phyloP scores from a whole-genome alignment of 2,329 filamentous ascomycete genomes.

The Pleoardoris graminearum region DNA sequence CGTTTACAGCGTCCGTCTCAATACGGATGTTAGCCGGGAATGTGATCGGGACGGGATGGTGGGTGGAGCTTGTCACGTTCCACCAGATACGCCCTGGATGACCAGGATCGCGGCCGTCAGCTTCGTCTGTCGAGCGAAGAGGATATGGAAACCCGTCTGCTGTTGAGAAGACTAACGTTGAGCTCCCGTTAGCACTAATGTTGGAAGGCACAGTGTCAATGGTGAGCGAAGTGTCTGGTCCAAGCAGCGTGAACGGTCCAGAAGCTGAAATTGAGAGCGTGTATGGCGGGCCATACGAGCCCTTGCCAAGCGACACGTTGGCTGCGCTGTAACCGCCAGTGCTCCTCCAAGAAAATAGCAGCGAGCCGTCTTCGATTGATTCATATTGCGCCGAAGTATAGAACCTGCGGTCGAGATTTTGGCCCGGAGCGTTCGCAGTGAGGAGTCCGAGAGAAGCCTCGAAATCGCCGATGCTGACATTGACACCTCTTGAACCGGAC shows the following conservation, averaged over 20 bases:
- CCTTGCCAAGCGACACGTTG: constrained; percentile 32
- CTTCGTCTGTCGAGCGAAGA: constrained; percentile 50
- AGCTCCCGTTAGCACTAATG: constrained; percentile 25
- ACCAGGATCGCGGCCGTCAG: constrained; percentile 52
- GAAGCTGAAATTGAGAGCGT: constrained; percentile 46
- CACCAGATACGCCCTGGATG: constrained; percentile 59
- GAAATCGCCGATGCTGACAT: constrained; percentile 32
- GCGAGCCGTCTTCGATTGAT: constrained; percentile 4
- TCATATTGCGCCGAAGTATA: constrained; percentile 8
- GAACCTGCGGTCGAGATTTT: constrained; percentile 50
- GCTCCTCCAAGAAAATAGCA: constrained; percentile 42
- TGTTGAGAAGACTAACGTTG: constrained; percentile 49
- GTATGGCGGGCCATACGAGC: constrained; percentile 54
- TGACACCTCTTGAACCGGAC: constrained; percentile 45
- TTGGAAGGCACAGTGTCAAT: constrained; percentile 32
- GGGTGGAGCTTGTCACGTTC: constrained; percentile 53
- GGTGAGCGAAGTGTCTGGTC: constrained; percentile 49
- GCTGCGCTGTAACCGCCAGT: neutral
- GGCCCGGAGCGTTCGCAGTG: constrained; percentile 46
- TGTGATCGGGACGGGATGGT: constrained; percentile 46
- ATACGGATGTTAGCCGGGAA: constrained; percentile 46
- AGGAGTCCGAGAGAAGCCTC: constrained; percentile 45
- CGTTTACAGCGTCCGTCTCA: constrained; percentile 51
- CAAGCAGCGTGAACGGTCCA: constrained; percentile 52
- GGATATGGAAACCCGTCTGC: constrained; percentile 51